Evolutionary conservation across 345 rosid species (phyloP).

Genomic region (Sisymbrium irio): DNA sequence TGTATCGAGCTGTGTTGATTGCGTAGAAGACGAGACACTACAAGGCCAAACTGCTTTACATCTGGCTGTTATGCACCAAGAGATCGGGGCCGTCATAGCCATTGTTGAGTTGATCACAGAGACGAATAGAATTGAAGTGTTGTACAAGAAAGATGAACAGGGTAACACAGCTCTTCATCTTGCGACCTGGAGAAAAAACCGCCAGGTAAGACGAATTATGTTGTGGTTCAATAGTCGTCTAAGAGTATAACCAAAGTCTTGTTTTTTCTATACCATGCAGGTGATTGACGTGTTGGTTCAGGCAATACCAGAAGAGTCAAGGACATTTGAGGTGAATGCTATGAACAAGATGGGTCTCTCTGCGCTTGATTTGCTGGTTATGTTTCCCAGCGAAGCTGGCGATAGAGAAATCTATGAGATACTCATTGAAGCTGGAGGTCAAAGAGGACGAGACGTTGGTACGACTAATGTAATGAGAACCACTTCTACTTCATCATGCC

Average conservation of each 20-base stretch:
- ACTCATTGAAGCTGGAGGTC: conserved; percentile 43
- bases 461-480: conserved; percentile 15
- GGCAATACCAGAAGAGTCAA: conserved; percentile 13
- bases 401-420: conserved; percentile 50
- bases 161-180: conserved; percentile 46
- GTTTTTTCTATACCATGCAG: conserved; percentile 24
- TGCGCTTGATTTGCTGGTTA: conserved; percentile 45
- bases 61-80: conserved; percentile 39
- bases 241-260: neutral
- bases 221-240: neutral
- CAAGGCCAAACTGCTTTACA: conserved; percentile 46
- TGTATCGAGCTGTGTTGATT: conserved; percentile 38
- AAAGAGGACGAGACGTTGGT: conserved; percentile 28
- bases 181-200: conserved; percentile 45
- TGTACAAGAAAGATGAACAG: conserved; percentile 43
- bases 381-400: conserved; percentile 57
- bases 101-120: conserved; percentile 41
- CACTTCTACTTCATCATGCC: conserved; percentile 25
- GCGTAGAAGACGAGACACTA: conserved; percentile 34
- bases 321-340: conserved; percentile 42
- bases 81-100: conserved; percentile 29
- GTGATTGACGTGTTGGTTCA: conserved; percentile 46
- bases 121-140: conserved; percentile 21
- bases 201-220: conserved; percentile 19
- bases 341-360: conserved; percentile 45